A percentile compares a stretch with the other conserved stretches of the same genome.
phyloP scores from a whole-genome alignment of 2,329 filamentous ascomycete genomes.

The Setomelanomma holmii region DNA sequence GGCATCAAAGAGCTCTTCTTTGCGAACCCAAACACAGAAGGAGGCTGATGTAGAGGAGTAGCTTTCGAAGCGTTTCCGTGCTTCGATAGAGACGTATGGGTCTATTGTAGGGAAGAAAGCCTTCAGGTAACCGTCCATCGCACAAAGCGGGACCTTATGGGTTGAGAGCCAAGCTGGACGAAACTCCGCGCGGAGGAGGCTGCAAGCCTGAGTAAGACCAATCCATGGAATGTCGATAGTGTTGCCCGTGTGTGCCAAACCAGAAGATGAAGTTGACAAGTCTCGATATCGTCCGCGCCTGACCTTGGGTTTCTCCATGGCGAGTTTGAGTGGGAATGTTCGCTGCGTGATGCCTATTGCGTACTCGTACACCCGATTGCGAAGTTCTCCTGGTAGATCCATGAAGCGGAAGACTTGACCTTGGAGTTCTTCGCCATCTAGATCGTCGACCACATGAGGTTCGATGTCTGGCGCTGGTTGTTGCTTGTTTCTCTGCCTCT shows the following conservation, averaged over 20 bases:
- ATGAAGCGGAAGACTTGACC: constrained; percentile 24
- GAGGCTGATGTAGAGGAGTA: constrained; percentile 10
- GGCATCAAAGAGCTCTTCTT: constrained; percentile 4
- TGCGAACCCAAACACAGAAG: constrained; percentile 20
- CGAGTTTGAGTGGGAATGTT: constrained; percentile 21
- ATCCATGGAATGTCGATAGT: constrained; percentile 21
- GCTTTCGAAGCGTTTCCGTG: constrained; percentile 5
- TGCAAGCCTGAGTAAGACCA: constrained; percentile 27
- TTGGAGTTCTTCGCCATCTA: not conserved
- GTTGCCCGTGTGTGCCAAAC: not conserved
- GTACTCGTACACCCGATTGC: constrained; percentile 33
- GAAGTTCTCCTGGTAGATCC: constrained; percentile 33
- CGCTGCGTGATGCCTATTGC: constrained; percentile 14
- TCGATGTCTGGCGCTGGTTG: not conserved
- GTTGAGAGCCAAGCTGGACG: constrained; percentile 31
- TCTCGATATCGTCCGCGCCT: not conserved
- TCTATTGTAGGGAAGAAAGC: constrained; percentile 22
- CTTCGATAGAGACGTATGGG: not conserved
- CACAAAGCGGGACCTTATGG: constrained; percentile 25
- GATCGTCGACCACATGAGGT: not conserved
- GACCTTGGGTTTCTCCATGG: not conserved
- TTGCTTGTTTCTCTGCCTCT: constrained; percentile 10
- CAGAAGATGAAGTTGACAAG: not conserved
- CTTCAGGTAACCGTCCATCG: constrained; percentile 24
- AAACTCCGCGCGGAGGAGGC: constrained; percentile 34